These are phyloP conservation scores for Papilionanthe hybrid DNA, from an alignment of 116 monocot species.

Conservation along the genomic window DNA sequence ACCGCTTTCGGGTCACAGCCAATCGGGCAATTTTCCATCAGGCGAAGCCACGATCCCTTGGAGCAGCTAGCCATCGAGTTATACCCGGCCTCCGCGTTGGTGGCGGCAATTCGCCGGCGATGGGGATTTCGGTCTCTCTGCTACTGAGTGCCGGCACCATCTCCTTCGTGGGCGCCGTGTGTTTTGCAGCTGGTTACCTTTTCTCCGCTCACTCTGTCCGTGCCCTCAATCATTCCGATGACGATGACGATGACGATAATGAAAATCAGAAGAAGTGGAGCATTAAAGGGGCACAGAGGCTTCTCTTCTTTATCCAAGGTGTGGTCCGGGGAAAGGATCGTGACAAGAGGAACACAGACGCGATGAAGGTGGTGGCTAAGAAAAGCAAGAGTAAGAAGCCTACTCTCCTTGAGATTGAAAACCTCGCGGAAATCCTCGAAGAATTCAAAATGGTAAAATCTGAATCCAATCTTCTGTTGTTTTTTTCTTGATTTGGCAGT, in stretches of 20 bases:
- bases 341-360: neutral
- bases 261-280: conserved; percentile 2
- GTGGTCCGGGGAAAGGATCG: conserved; percentile 5
- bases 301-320: conserved; percentile 17
- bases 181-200: conserved; percentile 66
- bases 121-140: conserved; percentile 29
- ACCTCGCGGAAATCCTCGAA: conserved; percentile 72
- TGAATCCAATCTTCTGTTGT: neutral
- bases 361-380: neutral
- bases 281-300: conserved; percentile 8
- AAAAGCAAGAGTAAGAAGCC: conserved; percentile 21
- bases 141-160: conserved; percentile 24
- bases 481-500: neutral
- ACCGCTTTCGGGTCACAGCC: too few relatives aligned
- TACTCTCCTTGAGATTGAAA: conserved; percentile 58
- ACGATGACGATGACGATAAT: conserved; percentile 21
- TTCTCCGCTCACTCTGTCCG: conserved; percentile 16
- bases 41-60: neutral
- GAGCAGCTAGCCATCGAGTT: neutral
- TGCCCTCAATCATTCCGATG: too few relatives aligned
- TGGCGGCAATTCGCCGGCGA: neutral
- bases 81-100: too few relatives aligned
- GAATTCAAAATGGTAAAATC: conserved; percentile 94
- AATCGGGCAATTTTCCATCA: neutral
- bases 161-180: conserved; percentile 52